These are phyloP conservation scores for Parsonsia alboflavescens DNA, from an alignment of 257 asterid species.

Conservation along the genomic window DNA sequence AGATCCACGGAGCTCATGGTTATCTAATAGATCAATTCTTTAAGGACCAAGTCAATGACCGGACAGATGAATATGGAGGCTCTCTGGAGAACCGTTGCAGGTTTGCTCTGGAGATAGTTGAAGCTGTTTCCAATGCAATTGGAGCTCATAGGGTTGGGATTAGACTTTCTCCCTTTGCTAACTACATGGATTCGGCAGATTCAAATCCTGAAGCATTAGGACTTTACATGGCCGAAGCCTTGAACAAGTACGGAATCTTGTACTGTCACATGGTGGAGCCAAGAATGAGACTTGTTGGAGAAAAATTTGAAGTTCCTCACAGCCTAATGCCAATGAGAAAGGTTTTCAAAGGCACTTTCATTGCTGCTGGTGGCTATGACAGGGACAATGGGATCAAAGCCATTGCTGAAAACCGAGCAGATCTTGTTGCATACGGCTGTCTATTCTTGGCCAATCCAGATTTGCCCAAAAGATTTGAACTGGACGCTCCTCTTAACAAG, in stretches of 20 bases:
- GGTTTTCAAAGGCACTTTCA: no score
- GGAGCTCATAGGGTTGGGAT: slow-evolving; percentile 27
- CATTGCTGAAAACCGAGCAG: no score
- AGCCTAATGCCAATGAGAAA: no score
- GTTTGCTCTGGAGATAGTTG: slow-evolving; percentile 20
- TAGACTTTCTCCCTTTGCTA: slow-evolving; percentile 18
- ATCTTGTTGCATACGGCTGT: slow-evolving; percentile 19
- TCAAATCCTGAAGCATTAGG: slow-evolving; percentile 29
- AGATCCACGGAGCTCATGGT: slow-evolving; percentile 28
- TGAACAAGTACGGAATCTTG: slow-evolving; percentile 15
- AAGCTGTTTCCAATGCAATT: slow-evolving; percentile 22
- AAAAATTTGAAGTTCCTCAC: not conserved
- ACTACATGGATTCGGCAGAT: slow-evolving; percentile 14
- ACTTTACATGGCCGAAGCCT: slow-evolving; percentile 18
- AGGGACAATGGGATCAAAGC: no score
- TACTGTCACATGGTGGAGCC: slow-evolving; percentile 28
- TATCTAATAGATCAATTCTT: slow-evolving; percentile 23
- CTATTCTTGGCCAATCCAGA: slow-evolving; percentile 29
- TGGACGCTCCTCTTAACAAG: slow-evolving; percentile 23
- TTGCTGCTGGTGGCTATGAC: no score
- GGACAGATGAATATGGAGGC: slow-evolving; percentile 28
- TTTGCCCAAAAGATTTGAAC: slow-evolving; percentile 25
- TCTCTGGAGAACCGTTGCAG: slow-evolving; percentile 26
- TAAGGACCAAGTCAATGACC: slow-evolving; percentile 27
- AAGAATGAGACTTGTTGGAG: slow-evolving; percentile 9